Percentiles rank a stretch among this genome's conserved stretches.
Evolutionary conservation across 176 grass and related monocot genomes (phyloP).

Genomic region (Rhipidocladum racemiflorum): DNA sequence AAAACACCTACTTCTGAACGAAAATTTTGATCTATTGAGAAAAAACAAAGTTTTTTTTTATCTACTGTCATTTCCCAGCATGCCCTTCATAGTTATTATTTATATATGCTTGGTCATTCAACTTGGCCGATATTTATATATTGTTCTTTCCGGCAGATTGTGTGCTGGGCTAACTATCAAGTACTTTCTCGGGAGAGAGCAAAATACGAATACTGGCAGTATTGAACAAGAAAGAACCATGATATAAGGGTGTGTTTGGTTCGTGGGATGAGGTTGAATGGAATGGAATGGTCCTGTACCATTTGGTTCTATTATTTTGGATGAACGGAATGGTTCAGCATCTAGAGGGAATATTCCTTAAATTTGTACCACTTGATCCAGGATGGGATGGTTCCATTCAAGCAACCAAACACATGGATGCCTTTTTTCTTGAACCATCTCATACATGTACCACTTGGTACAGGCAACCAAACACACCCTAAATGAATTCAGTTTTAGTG

Average conservation of each 20-base stretch:
- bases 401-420: too few relatives aligned
- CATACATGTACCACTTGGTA: too few relatives aligned
- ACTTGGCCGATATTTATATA: neutral
- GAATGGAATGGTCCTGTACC: too few relatives aligned
- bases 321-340: too few relatives aligned
- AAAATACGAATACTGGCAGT: neutral
- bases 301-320: too few relatives aligned
- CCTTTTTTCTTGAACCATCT: too few relatives aligned
- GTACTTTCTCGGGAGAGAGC: neutral
- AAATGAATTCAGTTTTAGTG: neutral
- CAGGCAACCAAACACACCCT: too few relatives aligned
- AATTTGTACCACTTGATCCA: too few relatives aligned
- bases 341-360: too few relatives aligned
- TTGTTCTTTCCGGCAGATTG: neutral
- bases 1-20: neutral
- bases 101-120: neutral
- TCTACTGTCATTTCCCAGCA: constrained; percentile 1
- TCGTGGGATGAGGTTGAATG: too few relatives aligned
- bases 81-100: neutral
- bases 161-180: neutral
- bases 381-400: too few relatives aligned
- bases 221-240: neutral
- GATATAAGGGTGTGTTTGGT: too few relatives aligned
- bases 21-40: neutral
- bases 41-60: neutral